Conservation (phyloP, 2,329 filamentous ascomycete genomes). For the Colletotrichum nymphaeae region DNA sequence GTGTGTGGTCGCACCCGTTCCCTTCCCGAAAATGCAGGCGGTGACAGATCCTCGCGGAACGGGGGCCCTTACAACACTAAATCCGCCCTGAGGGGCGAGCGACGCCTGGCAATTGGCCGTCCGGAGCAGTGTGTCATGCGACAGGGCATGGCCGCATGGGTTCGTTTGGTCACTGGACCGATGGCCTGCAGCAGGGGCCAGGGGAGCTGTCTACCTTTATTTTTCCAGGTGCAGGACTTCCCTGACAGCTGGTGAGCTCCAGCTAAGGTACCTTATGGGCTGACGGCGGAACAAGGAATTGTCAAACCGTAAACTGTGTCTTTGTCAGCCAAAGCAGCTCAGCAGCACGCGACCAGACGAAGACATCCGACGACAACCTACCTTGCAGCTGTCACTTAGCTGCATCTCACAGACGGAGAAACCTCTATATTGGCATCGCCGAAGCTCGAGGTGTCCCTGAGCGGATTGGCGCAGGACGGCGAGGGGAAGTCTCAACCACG, state of each 20-base stretch:
- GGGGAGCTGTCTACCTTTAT: neutral
- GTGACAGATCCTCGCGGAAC: constrained; percentile 29
- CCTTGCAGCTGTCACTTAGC: neutral
- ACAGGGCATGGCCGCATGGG: constrained; percentile 9
- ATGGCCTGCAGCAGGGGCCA: constrained; percentile 20
- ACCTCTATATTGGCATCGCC: neutral
- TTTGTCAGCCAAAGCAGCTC: constrained; percentile 17
- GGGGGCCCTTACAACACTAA: constrained; percentile 12
- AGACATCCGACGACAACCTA: neutral
- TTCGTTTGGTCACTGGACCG: constrained; percentile 10
- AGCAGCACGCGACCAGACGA: constrained; percentile 18
- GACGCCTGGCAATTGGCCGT: constrained; percentile 14
- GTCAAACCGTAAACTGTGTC: constrained; percentile 7
- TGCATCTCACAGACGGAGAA: neutral
- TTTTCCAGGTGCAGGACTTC: neutral
- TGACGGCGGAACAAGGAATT: constrained; percentile 11
- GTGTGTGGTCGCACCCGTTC: constrained; percentile 25
- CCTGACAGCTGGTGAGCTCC: neutral
- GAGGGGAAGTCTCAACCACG: too few relatives aligned
- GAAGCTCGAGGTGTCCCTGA: neutral
- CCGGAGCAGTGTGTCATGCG: neutral
- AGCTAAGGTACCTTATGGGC: neutral
- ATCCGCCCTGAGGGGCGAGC: constrained; percentile 1
- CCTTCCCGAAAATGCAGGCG: constrained; percentile 21
- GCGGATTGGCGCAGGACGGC: neutral